Evolutionary conservation across 768 basidiomycete species (phyloP).

Genomic region (Glaciozyma martinii): DNA sequence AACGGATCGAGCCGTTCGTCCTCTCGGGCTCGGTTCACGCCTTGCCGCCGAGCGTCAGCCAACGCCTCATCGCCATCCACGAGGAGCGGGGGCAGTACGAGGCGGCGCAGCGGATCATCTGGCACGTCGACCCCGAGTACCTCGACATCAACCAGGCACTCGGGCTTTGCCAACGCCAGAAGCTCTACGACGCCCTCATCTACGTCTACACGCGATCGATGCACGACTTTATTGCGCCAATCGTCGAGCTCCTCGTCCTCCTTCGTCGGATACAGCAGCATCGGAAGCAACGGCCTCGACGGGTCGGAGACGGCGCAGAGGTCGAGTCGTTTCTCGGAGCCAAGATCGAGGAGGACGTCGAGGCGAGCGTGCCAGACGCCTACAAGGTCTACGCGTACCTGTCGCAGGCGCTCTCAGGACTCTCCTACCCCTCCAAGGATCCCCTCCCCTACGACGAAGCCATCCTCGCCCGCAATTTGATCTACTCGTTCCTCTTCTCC

Average conservation of each 20-base stretch:
- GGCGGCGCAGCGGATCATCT: conserved; percentile 77
- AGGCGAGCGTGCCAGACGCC: conserved; percentile 59
- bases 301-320: conserved; percentile 24
- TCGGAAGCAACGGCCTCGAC: conserved; percentile 38
- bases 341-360: conserved; percentile 42
- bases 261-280: conserved; percentile 59
- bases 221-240: conserved; percentile 76
- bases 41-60: conserved; percentile 79
- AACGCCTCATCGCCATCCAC: conserved; percentile 69
- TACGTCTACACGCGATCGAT: conserved; percentile 87
- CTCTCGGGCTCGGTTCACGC: conserved; percentile 60
- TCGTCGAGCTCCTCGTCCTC: conserved; percentile 72
- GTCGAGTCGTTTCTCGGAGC: neutral
- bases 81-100: conserved; percentile 62
- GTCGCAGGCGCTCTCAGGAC: conserved; percentile 65
- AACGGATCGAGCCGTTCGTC: conserved; percentile 70
- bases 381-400: conserved; percentile 90
- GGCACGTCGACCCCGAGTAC: conserved; percentile 86
- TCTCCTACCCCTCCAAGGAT: conserved; percentile 77
- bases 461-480: conserved; percentile 56
- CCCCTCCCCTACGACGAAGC: conserved; percentile 59
- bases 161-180: conserved; percentile 67
- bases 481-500: conserved; percentile 77
- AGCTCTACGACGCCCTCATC: conserved; percentile 84
- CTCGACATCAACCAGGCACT: conserved; percentile 92